Base-by-base conservation (phyloP, 2,329 filamentous ascomycete species). In the Cladosporium phlei region DNA sequence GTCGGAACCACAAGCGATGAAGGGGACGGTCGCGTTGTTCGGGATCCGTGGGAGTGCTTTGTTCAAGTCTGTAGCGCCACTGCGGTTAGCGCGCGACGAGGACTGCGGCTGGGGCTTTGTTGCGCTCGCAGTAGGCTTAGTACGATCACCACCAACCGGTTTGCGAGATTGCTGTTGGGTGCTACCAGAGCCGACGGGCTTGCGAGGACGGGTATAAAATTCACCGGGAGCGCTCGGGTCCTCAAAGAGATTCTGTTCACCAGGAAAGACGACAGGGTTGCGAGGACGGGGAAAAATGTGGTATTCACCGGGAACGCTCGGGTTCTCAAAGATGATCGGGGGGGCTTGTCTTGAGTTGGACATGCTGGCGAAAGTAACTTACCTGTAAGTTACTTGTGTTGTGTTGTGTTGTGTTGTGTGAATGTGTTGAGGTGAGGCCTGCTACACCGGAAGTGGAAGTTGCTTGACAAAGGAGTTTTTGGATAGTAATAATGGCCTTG, bases 391-490 rank as follows among this genome's bases (percentile, higher is more conserved):
- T 33, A n/a, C n/a, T 24, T 22, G 8, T 22, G 34, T 37, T 16
- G 11, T 33, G 30, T 17, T 33, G 30, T 8, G 33, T 14, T 24
- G 27, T 32, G 39, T 33, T 17, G 19, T 43, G 29, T 25, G 22
- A 22, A 17, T 32, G 37, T 35, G n/a, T 39, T 20, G 3, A 11
- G 11, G 30, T 45, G 42, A 45, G 42, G 30, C 42, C 42, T 37
- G 22, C 24, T 45, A 34, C 32, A 34, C 42, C 42, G 42, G 42
- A 45, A 28, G 24, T 37, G 17, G 32, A 45, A 30, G 32, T 29
- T 12, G 16, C 6, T 25, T 14, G 12, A 45, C 42, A 45, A 45
- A 28, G 42, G 16, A 28, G 16, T 19, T 27, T 45, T 7, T 12
- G 32, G n/a, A 19, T 37, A 14, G 35, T 24, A 16, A 38, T n/a